Conservation (phyloP, 306 rosid genomes). For the Castanospermum australe region DNA sequence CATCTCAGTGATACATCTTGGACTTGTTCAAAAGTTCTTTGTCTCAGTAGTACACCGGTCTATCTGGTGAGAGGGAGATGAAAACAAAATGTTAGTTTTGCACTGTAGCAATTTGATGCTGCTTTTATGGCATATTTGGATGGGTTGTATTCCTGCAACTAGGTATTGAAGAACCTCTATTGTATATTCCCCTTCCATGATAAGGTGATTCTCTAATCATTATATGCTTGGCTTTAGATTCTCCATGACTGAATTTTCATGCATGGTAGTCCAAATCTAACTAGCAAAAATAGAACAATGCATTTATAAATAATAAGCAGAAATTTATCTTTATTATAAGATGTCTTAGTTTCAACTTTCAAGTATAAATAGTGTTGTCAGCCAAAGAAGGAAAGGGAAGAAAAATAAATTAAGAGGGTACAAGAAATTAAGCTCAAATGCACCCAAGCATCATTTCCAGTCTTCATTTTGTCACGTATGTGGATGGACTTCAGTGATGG, state of each 20-base stretch:
- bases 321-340: background rate
- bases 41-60: background rate
- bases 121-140: background rate
- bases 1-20: background rate
- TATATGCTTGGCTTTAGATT: background rate
- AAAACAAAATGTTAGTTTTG: background rate
- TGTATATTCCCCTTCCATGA: background rate
- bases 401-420: no score
- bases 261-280: background rate
- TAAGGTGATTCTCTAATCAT: background rate
- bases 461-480: no score
- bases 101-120: background rate
- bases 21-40: background rate
- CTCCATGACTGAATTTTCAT: constrained; percentile 13
- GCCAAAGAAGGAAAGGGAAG: no score
- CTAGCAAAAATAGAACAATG: background rate
- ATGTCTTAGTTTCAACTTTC: no score
- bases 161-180: background rate
- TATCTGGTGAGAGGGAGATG: background rate
- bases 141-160: background rate
- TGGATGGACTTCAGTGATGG: no score
- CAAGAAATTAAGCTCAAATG: no score
- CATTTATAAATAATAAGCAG: background rate
- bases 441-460: no score
- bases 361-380: no score